Conservation (phyloP, 352 stramenopile species). For the Phytophthora kernoviae region DNA sequence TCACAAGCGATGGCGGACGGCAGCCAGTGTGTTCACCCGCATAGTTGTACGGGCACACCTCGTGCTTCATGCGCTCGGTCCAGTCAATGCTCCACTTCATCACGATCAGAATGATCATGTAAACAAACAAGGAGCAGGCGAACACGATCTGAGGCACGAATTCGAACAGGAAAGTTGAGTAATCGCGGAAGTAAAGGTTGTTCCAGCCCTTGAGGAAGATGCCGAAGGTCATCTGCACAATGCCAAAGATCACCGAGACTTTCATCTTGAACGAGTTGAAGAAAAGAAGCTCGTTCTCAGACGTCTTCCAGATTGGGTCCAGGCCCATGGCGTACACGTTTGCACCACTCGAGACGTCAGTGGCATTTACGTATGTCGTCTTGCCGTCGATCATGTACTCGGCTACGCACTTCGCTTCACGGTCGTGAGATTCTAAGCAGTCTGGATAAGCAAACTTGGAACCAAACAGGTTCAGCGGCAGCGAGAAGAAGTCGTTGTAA, state of each 20-base stretch:
- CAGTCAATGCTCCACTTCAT: slow-evolving; percentile 99
- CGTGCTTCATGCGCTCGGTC: slow-evolving; percentile 93
- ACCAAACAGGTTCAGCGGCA: slow-evolving; percentile 97
- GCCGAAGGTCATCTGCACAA: slow-evolving; percentile 98
- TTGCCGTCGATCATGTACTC: slow-evolving; percentile 80
- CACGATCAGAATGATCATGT: slow-evolving; percentile 99
- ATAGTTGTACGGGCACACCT: slow-evolving; percentile 95
- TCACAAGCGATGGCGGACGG: slow-evolving; percentile 97
- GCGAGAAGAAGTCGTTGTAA: slow-evolving; percentile 99
- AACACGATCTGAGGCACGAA: slow-evolving; percentile 98
- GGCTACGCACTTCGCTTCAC: slow-evolving; percentile 66
- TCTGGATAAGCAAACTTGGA: slow-evolving; percentile 93
- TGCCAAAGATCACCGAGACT: slow-evolving; percentile 98
- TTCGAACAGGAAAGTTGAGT: slow-evolving; percentile 96
- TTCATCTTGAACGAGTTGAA: slow-evolving; percentile 99
- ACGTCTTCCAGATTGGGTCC: slow-evolving; percentile 98
- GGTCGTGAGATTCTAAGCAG: slow-evolving; percentile 62
- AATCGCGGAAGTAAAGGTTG: slow-evolving; percentile 96
- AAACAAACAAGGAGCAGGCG: slow-evolving; percentile 96
- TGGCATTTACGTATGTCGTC: slow-evolving; percentile 75
- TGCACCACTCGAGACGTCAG: slow-evolving; percentile 69
- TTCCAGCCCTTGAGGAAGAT: slow-evolving; percentile 97
- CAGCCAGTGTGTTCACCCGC: slow-evolving; percentile 94
- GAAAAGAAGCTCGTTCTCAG: slow-evolving; percentile 98
- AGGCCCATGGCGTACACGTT: slow-evolving; percentile 98